Base-by-base conservation (phyloP, 805 yeast species). In the Wickerhamiella qilinensis region DNA sequence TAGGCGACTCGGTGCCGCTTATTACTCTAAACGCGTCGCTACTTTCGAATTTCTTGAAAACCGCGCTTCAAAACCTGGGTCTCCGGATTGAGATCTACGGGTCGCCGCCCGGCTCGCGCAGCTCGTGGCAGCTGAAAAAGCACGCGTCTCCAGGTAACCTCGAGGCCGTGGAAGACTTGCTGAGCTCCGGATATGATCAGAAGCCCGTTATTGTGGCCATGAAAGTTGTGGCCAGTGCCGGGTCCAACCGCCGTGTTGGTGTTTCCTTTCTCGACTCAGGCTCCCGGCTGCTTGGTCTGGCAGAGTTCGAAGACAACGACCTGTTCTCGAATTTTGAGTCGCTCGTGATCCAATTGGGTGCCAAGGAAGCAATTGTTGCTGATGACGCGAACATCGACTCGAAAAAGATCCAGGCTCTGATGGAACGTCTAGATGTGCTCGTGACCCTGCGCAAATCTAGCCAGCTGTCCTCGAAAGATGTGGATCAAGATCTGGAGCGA, bases 131-230 rank as follows among this genome's bases (percentile, higher is more conserved):
- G 57, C 36, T 60, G 69, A 38, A 47, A 61, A 45, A 69, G 63
- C 59, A 66, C 32, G 95, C 94, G 0, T 77, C 94, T 1, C 96
- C 97, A 0, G 98, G 98, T 4, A 86, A 91, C 56, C 60, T 86
- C 36, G 81, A 77, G 42, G 75, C 67, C 32, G 71, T 80, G 35
- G 94, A 82, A 46, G 85, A 79, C 25, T 59, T 83, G 58, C 63
- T 84, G 45, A 61, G 69, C 2, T 60, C 63, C 14, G 38, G 55
- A 9, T 32, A 33, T 15, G 69, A 66, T 24, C 62, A 69, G 30
- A 57, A 64, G 24, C 69, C 77, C 0, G 67, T 77, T 12, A 71
- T 77, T 32, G 67, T 75, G 12, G 73, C 75, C 2, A 47, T 70
- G n/a, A 65, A 67, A 38, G 46, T 62, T 19, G 58, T 64, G 2